These are phyloP conservation scores for Micromonas commoda DNA, from an alignment of 139 green algal species.

Conservation along the genomic window DNA sequence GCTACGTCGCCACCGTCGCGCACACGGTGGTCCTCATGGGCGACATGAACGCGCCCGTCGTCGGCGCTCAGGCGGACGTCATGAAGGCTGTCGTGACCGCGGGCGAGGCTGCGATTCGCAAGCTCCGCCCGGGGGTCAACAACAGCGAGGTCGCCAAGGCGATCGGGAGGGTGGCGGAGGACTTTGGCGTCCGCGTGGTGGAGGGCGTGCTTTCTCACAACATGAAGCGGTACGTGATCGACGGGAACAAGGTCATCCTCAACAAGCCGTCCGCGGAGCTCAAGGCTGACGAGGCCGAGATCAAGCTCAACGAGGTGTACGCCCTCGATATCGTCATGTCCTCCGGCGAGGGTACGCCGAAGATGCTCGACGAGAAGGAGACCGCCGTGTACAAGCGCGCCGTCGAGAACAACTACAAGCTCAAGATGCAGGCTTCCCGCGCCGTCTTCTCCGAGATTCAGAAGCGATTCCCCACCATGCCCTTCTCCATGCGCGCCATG, in stretches of 20 bases:
- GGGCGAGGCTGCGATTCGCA: constrained; percentile 78
- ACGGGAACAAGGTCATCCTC: constrained; percentile 93
- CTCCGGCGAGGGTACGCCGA: constrained; percentile 75
- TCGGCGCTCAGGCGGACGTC: constrained; percentile 73
- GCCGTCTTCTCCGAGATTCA: constrained; percentile 77
- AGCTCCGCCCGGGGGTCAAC: constrained; percentile 78
- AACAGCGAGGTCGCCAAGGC: constrained; percentile 60
- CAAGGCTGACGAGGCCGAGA: constrained; percentile 83
- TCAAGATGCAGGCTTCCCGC: constrained; percentile 82
- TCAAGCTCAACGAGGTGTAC: constrained; percentile 94
- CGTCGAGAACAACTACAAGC: constrained; percentile 80
- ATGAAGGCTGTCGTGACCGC: constrained; percentile 68
- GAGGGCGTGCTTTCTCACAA: constrained; percentile 92
- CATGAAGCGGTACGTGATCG: constrained; percentile 96
- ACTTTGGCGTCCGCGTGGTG: constrained; percentile 81
- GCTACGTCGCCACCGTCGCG: constrained; percentile 83
- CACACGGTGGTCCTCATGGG: constrained; percentile 66
- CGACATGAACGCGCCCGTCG: constrained; percentile 42
- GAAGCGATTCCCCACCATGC: constrained; percentile 79
- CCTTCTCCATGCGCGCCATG: constrained; percentile 76
- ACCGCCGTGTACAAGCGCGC: constrained; percentile 96
- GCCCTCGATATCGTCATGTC: constrained; percentile 90
- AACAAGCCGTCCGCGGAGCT: constrained; percentile 73
- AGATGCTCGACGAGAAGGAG: constrained; percentile 83
- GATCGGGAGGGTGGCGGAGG: constrained; percentile 70